A percentile compares a stretch with the other conserved stretches of the same genome.
phyloP scores from a whole-genome alignment of 2,329 filamentous ascomycete genomes.

The Ascochyta pisi region DNA sequence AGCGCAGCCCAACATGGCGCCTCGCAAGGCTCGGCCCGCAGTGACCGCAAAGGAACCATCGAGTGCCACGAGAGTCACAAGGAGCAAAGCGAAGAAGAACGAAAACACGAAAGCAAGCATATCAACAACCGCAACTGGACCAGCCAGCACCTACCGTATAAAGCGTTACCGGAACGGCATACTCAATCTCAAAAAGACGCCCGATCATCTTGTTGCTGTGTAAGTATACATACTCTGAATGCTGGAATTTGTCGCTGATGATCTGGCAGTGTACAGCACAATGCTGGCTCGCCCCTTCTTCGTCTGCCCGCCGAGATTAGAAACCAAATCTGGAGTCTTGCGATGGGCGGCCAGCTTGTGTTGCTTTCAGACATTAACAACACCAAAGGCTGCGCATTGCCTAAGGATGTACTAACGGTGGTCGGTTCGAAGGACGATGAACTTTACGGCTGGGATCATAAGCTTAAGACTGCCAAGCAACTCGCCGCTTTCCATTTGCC shows the following conservation, averaged over 20 bases:
- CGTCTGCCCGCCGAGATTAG: conserved; percentile 4
- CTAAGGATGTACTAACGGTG: no score
- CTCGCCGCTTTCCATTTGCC: conserved; percentile 3
- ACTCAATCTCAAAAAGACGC: conserved; percentile 1
- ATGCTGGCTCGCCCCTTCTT: not conserved
- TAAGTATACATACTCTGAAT: not conserved
- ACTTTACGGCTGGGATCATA: no score
- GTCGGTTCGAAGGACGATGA: no score
- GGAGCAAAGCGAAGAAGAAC: not conserved
- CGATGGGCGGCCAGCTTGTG: not conserved
- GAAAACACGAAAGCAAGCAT: no score
- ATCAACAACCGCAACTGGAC: not conserved
- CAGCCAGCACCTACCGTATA: not conserved
- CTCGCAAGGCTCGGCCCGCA: not conserved
- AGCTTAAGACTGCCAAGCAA: not conserved
- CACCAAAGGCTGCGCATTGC: not conserved
- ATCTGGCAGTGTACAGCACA: not conserved
- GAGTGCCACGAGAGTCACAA: not conserved
- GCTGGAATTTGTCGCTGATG: not conserved
- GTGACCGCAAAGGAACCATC: not conserved
- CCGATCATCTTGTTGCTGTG: not conserved
- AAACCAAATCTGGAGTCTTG: conserved; percentile 1
- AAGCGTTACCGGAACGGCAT: not conserved
- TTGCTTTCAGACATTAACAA: not conserved
- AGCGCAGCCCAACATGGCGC: not conserved